These are phyloP conservation scores for Amyloporia xantha DNA, from an alignment of 768 basidiomycete species.

Conservation along the genomic window DNA sequence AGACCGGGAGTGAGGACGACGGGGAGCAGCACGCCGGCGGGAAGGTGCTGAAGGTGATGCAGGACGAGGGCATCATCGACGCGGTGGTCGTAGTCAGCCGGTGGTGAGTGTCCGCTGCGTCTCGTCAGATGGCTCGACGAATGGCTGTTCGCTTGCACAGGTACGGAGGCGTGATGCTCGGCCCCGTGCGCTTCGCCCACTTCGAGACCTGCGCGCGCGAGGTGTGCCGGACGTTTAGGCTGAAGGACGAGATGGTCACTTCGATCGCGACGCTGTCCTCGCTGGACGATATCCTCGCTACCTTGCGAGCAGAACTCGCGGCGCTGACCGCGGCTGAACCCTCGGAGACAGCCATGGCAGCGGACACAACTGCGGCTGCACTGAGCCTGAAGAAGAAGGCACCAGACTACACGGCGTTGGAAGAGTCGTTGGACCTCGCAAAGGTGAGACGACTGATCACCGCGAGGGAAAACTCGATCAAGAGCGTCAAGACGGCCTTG, in stretches of 20 bases:
- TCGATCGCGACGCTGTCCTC: slow-evolving; percentile 46
- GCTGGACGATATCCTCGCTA: slow-evolving; percentile 54
- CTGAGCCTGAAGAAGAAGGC: slow-evolving; percentile 5
- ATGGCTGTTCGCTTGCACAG: slow-evolving; percentile 27
- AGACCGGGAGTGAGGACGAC: slow-evolving; percentile 63
- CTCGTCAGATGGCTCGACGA: background rate
- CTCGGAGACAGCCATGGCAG: background rate
- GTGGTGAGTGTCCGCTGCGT: slow-evolving; percentile 43
- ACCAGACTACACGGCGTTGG: slow-evolving; percentile 41
- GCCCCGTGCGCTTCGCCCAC: slow-evolving; percentile 67
- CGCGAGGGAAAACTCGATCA: slow-evolving; percentile 65
- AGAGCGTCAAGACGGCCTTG: slow-evolving; percentile 50
- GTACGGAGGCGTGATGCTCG: slow-evolving; percentile 79
- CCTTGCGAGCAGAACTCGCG: slow-evolving; percentile 47
- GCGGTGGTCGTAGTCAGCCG: slow-evolving; percentile 76
- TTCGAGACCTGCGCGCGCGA: slow-evolving; percentile 72
- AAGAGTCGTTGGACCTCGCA: slow-evolving; percentile 40
- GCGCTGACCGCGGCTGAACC: slow-evolving; percentile 9
- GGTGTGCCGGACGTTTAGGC: slow-evolving; percentile 63
- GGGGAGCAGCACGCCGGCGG: slow-evolving; percentile 70
- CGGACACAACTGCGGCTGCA: slow-evolving; percentile 1
- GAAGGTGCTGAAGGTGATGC: slow-evolving; percentile 61
- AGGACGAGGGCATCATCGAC: slow-evolving; percentile 62
- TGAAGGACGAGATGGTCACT: slow-evolving; percentile 62
- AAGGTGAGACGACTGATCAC: slow-evolving; percentile 63